Conservation (phyloP, 2,329 filamentous ascomycete species). For the Alternaria panax region DNA sequence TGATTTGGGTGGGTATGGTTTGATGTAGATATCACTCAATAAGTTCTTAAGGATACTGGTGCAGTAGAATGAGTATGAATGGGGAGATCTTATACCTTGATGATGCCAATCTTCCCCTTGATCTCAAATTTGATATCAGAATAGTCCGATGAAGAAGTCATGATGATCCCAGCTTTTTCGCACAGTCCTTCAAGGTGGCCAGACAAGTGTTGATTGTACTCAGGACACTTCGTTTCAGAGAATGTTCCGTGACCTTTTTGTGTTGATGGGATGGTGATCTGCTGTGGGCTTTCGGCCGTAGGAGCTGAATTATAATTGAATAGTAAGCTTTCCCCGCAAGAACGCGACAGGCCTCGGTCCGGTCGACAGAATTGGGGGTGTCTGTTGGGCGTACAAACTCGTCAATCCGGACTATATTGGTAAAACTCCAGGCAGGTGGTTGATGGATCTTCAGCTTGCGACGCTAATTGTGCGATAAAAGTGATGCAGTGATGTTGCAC, state of each 20-base stretch:
- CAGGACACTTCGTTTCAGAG: not conserved
- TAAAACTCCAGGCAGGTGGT: not conserved
- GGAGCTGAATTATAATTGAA: conserved; percentile 1
- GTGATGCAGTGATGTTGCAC: not conserved
- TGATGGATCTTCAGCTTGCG: not conserved
- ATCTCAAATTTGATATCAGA: conserved; percentile 56
- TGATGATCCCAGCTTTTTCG: conserved; percentile 15
- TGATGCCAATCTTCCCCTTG: conserved; percentile 55
- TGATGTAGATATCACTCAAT: not conserved
- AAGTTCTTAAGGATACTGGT: not conserved
- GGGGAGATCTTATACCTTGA: conserved; percentile 43
- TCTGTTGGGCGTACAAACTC: not conserved
- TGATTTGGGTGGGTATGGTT: not conserved
- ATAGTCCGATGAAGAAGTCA: conserved; percentile 40
- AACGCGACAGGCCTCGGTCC: conserved; percentile 23
- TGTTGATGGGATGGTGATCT: not conserved
- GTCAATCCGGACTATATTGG: not conserved
- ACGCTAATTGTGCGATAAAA: not conserved
- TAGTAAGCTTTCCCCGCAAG: conserved; percentile 22
- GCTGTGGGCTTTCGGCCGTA: not conserved
- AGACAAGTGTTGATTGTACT: not conserved
- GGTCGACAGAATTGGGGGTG: conserved; percentile 6
- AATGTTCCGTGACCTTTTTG: not conserved
- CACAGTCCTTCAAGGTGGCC: not conserved
- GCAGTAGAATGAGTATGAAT: not conserved